Conservation (phyloP, 148 eudicot species). For the Dianthus caryophyllus region DNA sequence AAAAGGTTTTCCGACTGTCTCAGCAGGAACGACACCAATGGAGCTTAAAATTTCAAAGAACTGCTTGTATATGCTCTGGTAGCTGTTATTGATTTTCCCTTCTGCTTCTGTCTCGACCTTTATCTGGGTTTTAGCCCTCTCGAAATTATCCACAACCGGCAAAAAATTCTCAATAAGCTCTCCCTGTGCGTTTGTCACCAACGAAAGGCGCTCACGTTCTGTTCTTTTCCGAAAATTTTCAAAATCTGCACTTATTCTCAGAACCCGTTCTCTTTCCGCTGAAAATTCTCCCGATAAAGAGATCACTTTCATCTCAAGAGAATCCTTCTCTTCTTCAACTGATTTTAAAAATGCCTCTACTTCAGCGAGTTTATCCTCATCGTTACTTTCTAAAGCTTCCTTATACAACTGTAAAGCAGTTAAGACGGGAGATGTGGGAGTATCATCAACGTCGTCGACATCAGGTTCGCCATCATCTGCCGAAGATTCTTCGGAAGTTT, state of each 20-base stretch:
- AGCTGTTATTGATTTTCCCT: constrained; percentile 71
- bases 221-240: constrained; percentile 89
- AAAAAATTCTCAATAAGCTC: constrained; percentile 72
- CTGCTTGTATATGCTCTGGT: constrained; percentile 90
- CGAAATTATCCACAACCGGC: constrained; percentile 85
- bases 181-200: constrained; percentile 74
- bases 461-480: constrained; percentile 35
- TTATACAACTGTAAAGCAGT: constrained; percentile 47
- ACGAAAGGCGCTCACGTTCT: constrained; percentile 60
- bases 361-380: constrained; percentile 54
- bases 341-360: constrained; percentile 54
- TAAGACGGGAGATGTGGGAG: constrained; percentile 39
- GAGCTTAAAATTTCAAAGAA: constrained; percentile 70
- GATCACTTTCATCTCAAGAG: constrained; percentile 46
- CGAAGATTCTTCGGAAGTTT: constrained; percentile 29
- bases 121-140: constrained; percentile 79
- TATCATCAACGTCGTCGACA: constrained; percentile 32
- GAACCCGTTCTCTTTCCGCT: constrained; percentile 53
- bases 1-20: constrained; percentile 66
- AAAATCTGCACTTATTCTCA: constrained; percentile 81
- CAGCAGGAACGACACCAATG: constrained; percentile 78
- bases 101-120: constrained; percentile 78
- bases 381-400: constrained; percentile 61
- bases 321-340: constrained; percentile 57
- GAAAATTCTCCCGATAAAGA: constrained; percentile 52